Evolutionary conservation across 768 basidiomycete species (phyloP), one percentile per base, ranked within the genome.

Genomic region (Tremella fuciformis): DNA sequence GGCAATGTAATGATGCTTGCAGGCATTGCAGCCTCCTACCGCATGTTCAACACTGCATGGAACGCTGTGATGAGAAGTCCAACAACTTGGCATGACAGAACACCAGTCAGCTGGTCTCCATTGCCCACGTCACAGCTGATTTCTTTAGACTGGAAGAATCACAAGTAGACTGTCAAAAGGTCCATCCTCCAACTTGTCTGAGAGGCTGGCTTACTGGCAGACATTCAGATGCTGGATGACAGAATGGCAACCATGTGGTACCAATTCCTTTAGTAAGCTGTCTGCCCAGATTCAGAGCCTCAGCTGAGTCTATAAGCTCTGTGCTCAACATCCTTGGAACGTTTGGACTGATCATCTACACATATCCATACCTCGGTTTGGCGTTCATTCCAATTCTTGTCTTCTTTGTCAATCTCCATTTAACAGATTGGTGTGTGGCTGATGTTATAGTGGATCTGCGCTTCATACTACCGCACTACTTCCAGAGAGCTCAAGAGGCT

Each of bases 51-150:
- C 64, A 68, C 77, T 6, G 49, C 22, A 50, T 24, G 49, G 49
- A 8, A 22, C 18, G 16, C 49, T 22, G 49, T 34, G 9, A 56
- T 48, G 13, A 29, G 81, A 2, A 85, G 85, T 8, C 84, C 86
- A 0, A 71, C 80, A 0, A 81, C 84, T 1, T 88, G 88, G 78
- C 88, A 87, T 68, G 88, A 88, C 69, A 85, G 85, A 0, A 88
- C 86, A 0, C 61, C 60, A 18, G 59, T 61, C n/a, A 44, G 59
- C 42, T n/a, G 7, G 6, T 8, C 15, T 15, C 42, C 22, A 4
- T 55, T 44, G 13, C 13, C 3, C 13, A 18, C 24, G 15, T 15
- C 21, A 21, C 13, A 44, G 13, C 11, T 38, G 22, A 3, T 26
- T 3, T 48, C n/a, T 18, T 13, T 21, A 51, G 51, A 60, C 53